Evolutionary conservation across 495 filamentous ascomycete genomes (phyloP), one percentile per base, ranked within the genome.

Genomic region (Tuber brumale): DNA sequence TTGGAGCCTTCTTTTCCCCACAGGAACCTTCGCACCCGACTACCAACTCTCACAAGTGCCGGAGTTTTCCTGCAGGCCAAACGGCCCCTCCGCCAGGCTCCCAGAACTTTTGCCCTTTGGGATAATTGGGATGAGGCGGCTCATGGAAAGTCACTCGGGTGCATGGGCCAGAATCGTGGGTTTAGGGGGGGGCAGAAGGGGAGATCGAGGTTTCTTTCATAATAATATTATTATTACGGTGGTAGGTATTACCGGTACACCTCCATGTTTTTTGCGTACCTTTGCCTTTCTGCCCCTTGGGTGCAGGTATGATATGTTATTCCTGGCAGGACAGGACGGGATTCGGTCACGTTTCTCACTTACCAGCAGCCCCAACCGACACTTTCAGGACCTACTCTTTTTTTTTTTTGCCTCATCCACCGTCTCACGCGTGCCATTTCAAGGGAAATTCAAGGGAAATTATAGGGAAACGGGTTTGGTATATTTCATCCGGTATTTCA

Each of bases 391-490:
- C 12, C 57, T 7, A n/a, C 6, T 61, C 6, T 61, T 61, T 51
- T n/a, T 61, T 66, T 61, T 31, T 66, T 66, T 66, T 66, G 12
- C 27, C 57, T 66, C 31, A 66, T 27, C 57, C 57, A 66, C 27
- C 14, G 0, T 66, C 57, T 35, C 57, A 31, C 57, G 14, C 57
- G 4, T 66, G 57, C 57, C 35, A 66, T 27, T 27, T 61, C 57
- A 31, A 66, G 57, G 57, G 57, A 66, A 66, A 66, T 27, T 61
- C 57, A 31, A 66, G 57, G 57, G 57, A 66, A 66, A 66, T 66
- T 66, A 66, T 66, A 35, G 27, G 27, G 27, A 66, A 66, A 35
- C 57, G 27, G 57, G 57, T 66, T 66, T 66, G 57, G 57, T 66
- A 35, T 61, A 66, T 66, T 66, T 27, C 57, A 27, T 35, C 57